Evolutionary conservation across 192 early-diverging fungal genomes (phyloP), one percentile per base, ranked within the genome.

Genomic region (Coemansia sp.): DNA sequence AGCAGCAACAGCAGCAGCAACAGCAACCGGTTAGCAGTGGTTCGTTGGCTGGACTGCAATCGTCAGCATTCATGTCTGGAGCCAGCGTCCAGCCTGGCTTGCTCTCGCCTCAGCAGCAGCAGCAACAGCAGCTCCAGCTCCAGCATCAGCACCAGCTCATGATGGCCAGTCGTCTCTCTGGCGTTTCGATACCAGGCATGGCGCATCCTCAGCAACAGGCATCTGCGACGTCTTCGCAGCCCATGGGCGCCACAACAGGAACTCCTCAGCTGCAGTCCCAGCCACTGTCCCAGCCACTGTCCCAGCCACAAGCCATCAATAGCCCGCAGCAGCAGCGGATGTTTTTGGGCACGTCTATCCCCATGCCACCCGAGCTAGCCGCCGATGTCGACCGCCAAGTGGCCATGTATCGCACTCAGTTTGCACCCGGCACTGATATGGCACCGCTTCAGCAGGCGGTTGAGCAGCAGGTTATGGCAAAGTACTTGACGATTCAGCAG

Each of bases 331-430:
- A 61, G 56, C 74, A 60, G 56, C 70, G 68, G 5, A 62, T 65
- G 55, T 65, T 68, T 57, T 19, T 44, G 27, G 70, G 62, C 17
- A 70, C 68, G 0, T 40, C 33, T 27, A 41, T 76, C 1, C 64
- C 68, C 4, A 76, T 70, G 40, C 74, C 68, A 14, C 34, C 50
- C 2, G 74, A 70, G 23, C 17, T 61, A 7, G 61, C 57, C 5
- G 52, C 56, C 6, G 74, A 76, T 14, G 20, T 76, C 11, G 74
- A 76, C 13, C 59, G 68, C 1, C 59, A 70, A 29, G 15, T 76
- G 41, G 48, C 48, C 6, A 5, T 38, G 25, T 59, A 56, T 34
- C 64, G 68, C 28, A 27, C 48, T 0, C 74, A 70, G 44, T 17
- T 50, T 9, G 52, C 15, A 2, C 22, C 64, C 11, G 63, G 61